Base-by-base conservation (phyloP, 1,284 basidiomycete genomes). In the Mycosarcoma maydis region DNA sequence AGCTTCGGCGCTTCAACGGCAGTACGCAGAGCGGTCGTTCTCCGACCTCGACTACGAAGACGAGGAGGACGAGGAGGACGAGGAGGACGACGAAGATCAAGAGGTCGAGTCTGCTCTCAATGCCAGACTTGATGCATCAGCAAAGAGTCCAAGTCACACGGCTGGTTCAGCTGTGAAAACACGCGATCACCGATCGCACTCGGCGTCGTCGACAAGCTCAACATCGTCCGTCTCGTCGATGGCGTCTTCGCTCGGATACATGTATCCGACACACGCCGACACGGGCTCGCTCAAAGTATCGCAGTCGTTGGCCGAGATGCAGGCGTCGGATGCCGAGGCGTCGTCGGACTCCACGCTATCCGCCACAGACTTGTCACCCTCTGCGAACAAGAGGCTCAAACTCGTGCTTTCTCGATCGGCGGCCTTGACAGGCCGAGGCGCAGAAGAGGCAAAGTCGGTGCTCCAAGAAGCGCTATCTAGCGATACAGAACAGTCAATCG, bases 211-310 rank as follows among this genome's bases (percentile, higher is more conserved):
- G 3, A 33, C 46, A 1, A 36, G 40, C 1, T 53, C 57, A 16
- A 44, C n/a, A n/a, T n/a, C n/a, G n/a, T n/a, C 46, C 6, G 27
- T 40, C 14, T 40, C 58, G 3, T 61, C 57, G 1, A 19, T 50
- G 9, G 54, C 58, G 0, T 68, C 65, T 4, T 69, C 66, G 14
- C 11, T 58, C 17, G 66, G 66, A 16, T 62, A 69, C 50, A 47
- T 62, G 58, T 58, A 47, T 23, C 66, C 66, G 3, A 69, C 66
- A 3, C 19, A 58, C 0, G 42, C 42, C 1, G 59, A 56, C 8
- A 62, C 66, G 6, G 66, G 59, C 36, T 47, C 59, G 22, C 44
- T 44, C 42, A 69, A 69, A 27, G 59, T 69, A 14, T 45, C 59
- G 4, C 40, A 45, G 34, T 62, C 59, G 13, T 30, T 67, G 24